Conservation (phyloP, 441 rosid genomes). For the Erodium texanum region DNA sequence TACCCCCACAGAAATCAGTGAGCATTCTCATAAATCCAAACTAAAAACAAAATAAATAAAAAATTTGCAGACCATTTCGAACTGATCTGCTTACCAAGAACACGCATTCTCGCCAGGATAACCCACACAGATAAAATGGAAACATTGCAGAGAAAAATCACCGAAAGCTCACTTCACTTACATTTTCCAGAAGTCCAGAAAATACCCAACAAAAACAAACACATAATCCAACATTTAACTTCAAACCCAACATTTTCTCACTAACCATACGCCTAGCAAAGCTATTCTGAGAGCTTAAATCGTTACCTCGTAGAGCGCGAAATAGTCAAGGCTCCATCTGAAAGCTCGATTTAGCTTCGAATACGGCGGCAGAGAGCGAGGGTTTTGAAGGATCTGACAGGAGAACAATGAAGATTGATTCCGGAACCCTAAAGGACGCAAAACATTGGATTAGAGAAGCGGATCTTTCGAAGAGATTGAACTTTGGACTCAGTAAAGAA, state of each 20-base stretch:
- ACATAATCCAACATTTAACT: neutral
- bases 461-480: neutral
- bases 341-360: slow-evolving; percentile 2
- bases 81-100: slow-evolving; percentile 3
- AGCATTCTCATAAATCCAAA: neutral
- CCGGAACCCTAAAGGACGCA: slow-evolving; percentile 12
- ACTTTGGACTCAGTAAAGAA: neutral
- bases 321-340: neutral
- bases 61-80: neutral
- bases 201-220: neutral
- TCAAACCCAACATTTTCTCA: neutral
- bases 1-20: neutral
- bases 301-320: slow-evolving; percentile 1
- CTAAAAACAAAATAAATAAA: neutral
- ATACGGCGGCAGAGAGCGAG: neutral
- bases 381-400: slow-evolving; percentile 16
- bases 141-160: neutral
- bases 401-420: neutral
- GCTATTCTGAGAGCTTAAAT: neutral
- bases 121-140: neutral
- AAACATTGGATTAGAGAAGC: neutral
- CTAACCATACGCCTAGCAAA: neutral
- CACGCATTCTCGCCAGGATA: neutral
- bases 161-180: neutral
- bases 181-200: neutral